Evolutionary conservation across 306 rosid species (phyloP).

Genomic region (Sophora flavescens): DNA sequence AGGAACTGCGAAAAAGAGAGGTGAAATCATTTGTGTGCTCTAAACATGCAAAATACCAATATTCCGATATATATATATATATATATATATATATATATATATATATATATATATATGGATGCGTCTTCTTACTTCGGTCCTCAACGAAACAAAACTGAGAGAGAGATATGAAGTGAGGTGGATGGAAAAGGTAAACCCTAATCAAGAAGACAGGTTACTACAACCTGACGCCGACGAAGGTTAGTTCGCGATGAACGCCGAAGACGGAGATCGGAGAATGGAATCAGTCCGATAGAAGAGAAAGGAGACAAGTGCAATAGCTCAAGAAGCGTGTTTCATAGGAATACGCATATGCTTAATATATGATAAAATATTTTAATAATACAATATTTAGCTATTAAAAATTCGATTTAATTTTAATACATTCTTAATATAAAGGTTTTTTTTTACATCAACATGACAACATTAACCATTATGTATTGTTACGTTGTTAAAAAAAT

Average conservation of each 20-base stretch:
- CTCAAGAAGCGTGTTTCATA: slow-evolving; percentile 14
- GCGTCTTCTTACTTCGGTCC: background rate
- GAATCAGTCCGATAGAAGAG: background rate
- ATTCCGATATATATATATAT: background rate
- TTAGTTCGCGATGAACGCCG: background rate
- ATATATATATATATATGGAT: no score
- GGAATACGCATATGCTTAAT: background rate
- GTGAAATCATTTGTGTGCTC: background rate
- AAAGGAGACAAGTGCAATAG: background rate
- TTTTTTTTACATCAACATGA: no score
- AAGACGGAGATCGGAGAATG: slow-evolving; percentile 38
- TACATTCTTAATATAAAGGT: no score
- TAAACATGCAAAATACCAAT: slow-evolving; percentile 3
- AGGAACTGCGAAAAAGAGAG: background rate
- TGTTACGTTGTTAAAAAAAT: no score
- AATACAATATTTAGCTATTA: no score
- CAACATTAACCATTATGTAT: no score
- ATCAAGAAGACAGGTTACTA: no score
- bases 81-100: no score
- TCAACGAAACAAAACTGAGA: slow-evolving; percentile 16
- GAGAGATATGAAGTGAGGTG: slow-evolving; percentile 2
- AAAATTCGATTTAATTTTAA: no score
- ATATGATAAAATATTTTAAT: no score
- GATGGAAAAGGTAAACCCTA: background rate
- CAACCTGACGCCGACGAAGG: background rate